Conservation (phyloP, 2,329 filamentous ascomycete species). For the Aspergillus spinulosporus region DNA sequence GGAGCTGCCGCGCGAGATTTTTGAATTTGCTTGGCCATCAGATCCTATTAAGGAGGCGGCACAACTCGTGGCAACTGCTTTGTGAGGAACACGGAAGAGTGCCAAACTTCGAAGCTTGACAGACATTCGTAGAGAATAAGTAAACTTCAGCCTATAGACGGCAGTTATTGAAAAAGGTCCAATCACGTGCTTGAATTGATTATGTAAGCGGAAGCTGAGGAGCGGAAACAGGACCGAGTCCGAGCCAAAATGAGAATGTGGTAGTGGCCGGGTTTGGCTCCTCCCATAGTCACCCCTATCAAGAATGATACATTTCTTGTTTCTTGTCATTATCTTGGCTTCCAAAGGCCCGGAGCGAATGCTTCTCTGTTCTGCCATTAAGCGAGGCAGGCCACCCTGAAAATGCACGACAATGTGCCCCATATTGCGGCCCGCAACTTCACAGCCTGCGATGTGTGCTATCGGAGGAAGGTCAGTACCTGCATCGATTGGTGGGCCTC, state of each 20-base stretch:
- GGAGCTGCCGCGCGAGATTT: conserved; percentile 14
- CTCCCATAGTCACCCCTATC: neutral
- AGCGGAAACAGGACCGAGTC: neutral
- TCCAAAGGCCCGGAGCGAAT: neutral
- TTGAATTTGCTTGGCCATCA: conserved; percentile 14
- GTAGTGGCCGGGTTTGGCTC: neutral
- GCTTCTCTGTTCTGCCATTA: neutral
- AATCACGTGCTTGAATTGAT: neutral
- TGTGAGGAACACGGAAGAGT: neutral
- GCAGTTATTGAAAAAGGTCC: neutral
- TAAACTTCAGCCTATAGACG: neutral
- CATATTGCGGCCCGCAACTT: neutral
- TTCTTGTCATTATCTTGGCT: neutral
- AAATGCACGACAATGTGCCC: neutral
- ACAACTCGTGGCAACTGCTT: neutral
- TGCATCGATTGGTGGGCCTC: neutral
- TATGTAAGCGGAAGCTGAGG: neutral
- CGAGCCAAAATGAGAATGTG: neutral
- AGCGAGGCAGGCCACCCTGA: neutral
- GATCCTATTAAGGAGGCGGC: conserved; percentile 10
- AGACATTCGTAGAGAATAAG: neutral
- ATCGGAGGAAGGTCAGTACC: neutral
- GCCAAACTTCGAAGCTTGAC: no score
- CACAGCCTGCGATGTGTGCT: neutral
- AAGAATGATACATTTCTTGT: neutral